Evolutionary conservation across 2,329 filamentous ascomycete species (phyloP).

Genomic region (Cladophialophora exuberans): DNA sequence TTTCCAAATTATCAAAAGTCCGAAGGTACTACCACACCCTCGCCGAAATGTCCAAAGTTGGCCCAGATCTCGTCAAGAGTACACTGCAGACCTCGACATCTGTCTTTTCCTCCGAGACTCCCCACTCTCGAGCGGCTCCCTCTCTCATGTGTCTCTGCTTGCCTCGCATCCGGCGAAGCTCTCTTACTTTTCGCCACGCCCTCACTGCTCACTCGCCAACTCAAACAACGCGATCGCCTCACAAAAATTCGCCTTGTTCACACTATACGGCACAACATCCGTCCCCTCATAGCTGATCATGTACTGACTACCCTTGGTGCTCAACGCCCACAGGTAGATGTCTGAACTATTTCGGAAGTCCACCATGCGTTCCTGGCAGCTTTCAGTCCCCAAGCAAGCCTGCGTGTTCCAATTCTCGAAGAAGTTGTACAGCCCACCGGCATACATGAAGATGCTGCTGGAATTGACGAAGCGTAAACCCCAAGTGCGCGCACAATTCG

Average conservation of each 20-base stretch:
- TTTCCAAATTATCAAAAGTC: no score
- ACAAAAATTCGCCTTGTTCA: constrained; percentile 30
- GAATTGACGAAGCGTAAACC: constrained; percentile 64
- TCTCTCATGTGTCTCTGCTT: neutral
- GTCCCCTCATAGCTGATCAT: constrained; percentile 31
- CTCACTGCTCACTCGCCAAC: constrained; percentile 22
- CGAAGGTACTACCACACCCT: no score
- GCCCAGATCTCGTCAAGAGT: no score
- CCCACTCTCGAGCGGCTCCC: neutral
- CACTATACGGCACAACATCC: constrained; percentile 28
- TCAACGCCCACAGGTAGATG: constrained; percentile 31
- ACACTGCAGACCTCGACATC: no score
- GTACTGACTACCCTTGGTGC: constrained; percentile 30
- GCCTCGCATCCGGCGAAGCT: neutral
- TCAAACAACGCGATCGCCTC: constrained; percentile 31
- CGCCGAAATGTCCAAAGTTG: no score
- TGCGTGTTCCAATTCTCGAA: constrained; percentile 55
- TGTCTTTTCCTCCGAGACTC: no score
- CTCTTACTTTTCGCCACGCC: neutral
- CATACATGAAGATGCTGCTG: constrained; percentile 61
- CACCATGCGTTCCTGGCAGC: constrained; percentile 32
- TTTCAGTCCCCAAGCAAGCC: constrained; percentile 40
- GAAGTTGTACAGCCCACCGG: constrained; percentile 67
- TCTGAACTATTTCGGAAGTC: constrained; percentile 28
- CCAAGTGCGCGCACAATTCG: constrained; percentile 56